Evolutionary conservation across 345 rosid genomes (phyloP), one percentile per base, ranked within the genome.

Genomic region (Populus ilicifolia): DNA sequence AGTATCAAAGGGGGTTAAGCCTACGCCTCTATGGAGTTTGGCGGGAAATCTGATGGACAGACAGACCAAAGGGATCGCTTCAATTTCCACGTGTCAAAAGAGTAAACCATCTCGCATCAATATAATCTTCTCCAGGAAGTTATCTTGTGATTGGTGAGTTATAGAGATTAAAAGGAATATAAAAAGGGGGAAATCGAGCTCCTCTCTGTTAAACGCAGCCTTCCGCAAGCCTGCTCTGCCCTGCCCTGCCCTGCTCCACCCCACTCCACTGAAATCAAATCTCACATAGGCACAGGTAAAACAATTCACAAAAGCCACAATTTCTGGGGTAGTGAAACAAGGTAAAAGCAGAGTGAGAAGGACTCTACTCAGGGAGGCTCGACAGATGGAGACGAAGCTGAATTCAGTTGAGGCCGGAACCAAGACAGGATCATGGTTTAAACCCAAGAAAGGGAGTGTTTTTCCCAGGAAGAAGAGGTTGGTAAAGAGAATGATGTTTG

Each of bases 401-500:
- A 16, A n/a, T 20, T 54, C 36, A 30, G 75, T 18, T 6, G 62
- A 30, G 36, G 25, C 23, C 35, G 5, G 48, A n/a, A 48, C 72
- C 18, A 0, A 14, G 6, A 46, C 30, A 48, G 73, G 48, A 48
- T 20, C 73, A 70, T 29, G 62, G 21, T 48, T 71, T 41, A 48
- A 30, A 50, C 11, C 39, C 14, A 76, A 71, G 70, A 76, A 81
- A 56, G 89, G 88, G 25, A 84, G 84, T 67, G 87, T 84, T 75
- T 5, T 86, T 36, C 88, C 87, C 0, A 65, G 68, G 74, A 74
- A 78, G 83, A 85, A 83, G 78, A 84, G 76, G 71, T 66, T 79
- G 65, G 90, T 89, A 78, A 86, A 87, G 86, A 80, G 84, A 25
- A 86, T 76, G 88, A 74, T 66, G 80, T 46, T 61, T 70, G 82